Percentiles rank a stretch among this genome's conserved stretches.
These are phyloP conservation scores for Termitomyces sp. DNA, from an alignment of 768 basidiomycete genomes.

Conservation along the genomic window DNA sequence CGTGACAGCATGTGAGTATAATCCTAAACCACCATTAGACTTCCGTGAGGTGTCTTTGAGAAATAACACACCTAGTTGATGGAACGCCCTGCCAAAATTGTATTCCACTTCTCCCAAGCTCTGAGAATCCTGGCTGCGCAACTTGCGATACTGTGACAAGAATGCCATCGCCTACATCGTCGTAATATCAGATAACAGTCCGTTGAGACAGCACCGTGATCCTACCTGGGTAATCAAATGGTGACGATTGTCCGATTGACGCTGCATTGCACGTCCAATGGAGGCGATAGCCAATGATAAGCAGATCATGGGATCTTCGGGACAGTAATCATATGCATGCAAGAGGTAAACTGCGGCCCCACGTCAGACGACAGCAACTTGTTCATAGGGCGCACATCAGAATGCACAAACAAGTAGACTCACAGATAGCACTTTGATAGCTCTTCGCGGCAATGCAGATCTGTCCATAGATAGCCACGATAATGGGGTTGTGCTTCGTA, in stretches of 20 bases:
- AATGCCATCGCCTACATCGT: slow-evolving; percentile 76
- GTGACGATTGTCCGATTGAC: slow-evolving; percentile 92
- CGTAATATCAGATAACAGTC: background rate
- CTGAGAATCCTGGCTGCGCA: slow-evolving; percentile 44
- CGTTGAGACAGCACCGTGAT: background rate
- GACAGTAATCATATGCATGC: slow-evolving; percentile 84
- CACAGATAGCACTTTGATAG: slow-evolving; percentile 90
- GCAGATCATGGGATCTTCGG: slow-evolving; percentile 83
- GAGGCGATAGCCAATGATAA: slow-evolving; percentile 82
- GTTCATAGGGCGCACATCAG: background rate
- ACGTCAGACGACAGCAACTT: background rate
- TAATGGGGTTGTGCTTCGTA: slow-evolving; percentile 68
- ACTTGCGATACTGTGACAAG: slow-evolving; percentile 73
- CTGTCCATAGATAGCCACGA: slow-evolving; percentile 77
- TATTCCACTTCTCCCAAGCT: slow-evolving; percentile 80
- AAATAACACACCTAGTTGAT: slow-evolving; percentile 72
- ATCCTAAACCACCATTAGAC: slow-evolving; percentile 42
- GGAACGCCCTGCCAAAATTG: slow-evolving; percentile 91
- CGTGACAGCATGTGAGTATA: slow-evolving; percentile 76
- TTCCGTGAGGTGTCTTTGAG: background rate
- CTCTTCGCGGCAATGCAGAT: slow-evolving; percentile 82
- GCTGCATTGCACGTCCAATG: slow-evolving; percentile 86
- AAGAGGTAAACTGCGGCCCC: slow-evolving; percentile 55
- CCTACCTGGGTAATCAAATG: slow-evolving; percentile 74
- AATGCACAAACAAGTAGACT: slow-evolving; percentile 27